Percentiles rank a stretch among this genome's conserved stretches.
phyloP scores from a whole-genome alignment of 1,139 yeast species.

The Magnusiomyces fungicola region DNA sequence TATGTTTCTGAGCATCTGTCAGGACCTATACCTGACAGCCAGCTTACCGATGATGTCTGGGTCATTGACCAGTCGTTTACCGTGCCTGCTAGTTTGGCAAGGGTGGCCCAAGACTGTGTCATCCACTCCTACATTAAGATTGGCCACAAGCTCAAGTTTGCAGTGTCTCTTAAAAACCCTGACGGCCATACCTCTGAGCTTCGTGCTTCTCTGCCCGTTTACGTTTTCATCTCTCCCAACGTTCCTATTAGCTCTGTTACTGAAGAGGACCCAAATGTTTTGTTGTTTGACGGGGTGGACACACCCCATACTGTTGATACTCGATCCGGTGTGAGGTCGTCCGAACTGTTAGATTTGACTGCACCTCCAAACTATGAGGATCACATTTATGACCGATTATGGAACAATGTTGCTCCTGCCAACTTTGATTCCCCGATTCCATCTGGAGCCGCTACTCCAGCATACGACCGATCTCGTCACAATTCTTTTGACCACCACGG shows the following conservation, averaged over 20 bases:
- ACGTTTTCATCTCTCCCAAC: constrained; percentile 70
- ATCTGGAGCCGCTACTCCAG: constrained; percentile 49
- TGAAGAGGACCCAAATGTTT: constrained; percentile 37
- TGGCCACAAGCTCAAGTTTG: constrained; percentile 61
- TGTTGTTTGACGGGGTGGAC: constrained; percentile 11
- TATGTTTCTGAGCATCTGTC: constrained; percentile 40
- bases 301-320: constrained; percentile 9
- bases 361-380: constrained; percentile 90
- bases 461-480: constrained; percentile 18
- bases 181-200: constrained; percentile 74
- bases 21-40: constrained; percentile 37
- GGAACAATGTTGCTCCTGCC: constrained; percentile 57
- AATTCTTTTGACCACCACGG: constrained; percentile 21
- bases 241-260: constrained; percentile 40
- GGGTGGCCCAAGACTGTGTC: constrained; percentile 81
- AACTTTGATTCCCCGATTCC: constrained; percentile 49
- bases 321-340: constrained; percentile 4
- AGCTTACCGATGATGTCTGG: constrained; percentile 63
- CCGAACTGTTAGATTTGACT: constrained; percentile 26
- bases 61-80: constrained; percentile 52
- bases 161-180: constrained; percentile 57
- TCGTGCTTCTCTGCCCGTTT: constrained; percentile 66
- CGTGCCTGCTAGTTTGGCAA: constrained; percentile 65
- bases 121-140: constrained; percentile 50
- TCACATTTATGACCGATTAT: constrained; percentile 78